phyloP scores from a whole-genome alignment of 805 yeast genomes.

The Sugiyamaella boreocaroliniensis region DNA sequence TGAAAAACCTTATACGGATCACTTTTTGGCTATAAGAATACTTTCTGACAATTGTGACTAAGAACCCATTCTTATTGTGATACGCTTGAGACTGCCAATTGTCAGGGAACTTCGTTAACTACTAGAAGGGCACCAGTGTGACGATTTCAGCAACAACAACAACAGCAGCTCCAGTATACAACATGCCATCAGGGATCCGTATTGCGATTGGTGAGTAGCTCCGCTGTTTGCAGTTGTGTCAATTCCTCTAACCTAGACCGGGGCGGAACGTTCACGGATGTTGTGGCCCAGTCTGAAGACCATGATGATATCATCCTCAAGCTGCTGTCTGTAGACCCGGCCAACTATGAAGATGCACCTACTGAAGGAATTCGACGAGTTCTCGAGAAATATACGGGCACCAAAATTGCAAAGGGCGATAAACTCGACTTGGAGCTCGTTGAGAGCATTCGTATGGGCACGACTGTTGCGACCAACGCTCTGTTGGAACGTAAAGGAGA shows the following conservation, averaged over 20 bases:
- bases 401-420: constrained; percentile 49
- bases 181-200: constrained; percentile 12
- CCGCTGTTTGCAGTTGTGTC: neutral
- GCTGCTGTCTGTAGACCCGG: constrained; percentile 80
- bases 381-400: constrained; percentile 52
- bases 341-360: constrained; percentile 84
- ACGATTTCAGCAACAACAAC: no score
- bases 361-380: constrained; percentile 83
- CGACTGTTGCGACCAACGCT: constrained; percentile 95
- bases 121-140: no score
- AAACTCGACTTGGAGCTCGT: constrained; percentile 50
- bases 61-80: no score
- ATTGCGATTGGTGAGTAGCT: constrained; percentile 18
- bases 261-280: constrained; percentile 94
- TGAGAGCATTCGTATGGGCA: constrained; percentile 76
- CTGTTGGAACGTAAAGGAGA: constrained; percentile 90
- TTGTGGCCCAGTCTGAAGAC: constrained; percentile 44
- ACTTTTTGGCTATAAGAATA: no score
- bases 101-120: no score
- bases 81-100: no score
- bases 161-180: no score
- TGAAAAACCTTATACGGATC: no score
- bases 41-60: no score
- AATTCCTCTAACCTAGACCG: constrained; percentile 30
- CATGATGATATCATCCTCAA: constrained; percentile 61